A percentile compares a stretch with the other conserved stretches of the same genome.
Evolutionary conservation across 1,284 basidiomycete species (phyloP).

Genomic region (Cryptococcus maquisensis): DNA sequence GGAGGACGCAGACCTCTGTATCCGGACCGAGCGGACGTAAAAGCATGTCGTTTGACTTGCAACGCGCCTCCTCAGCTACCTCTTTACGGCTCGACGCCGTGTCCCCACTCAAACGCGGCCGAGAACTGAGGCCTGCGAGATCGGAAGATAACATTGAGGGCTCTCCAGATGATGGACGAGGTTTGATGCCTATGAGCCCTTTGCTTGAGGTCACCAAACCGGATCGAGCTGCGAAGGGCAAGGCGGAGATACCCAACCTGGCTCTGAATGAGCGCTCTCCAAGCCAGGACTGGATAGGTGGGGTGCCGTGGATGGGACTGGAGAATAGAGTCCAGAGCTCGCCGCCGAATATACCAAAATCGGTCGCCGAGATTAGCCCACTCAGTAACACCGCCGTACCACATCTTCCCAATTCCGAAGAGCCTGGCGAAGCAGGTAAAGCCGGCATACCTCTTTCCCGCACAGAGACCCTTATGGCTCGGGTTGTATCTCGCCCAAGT

Average conservation of each 20-base stretch:
- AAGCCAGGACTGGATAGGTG: neutral
- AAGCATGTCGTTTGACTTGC: conserved; percentile 22
- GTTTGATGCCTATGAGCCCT: conserved; percentile 3
- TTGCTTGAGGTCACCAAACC: conserved; percentile 2
- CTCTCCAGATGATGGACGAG: neutral
- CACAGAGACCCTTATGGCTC: neutral
- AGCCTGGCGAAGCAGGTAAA: no score
- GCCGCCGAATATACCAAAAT: no score
- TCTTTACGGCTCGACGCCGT: neutral
- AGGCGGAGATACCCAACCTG: neutral
- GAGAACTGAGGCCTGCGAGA: neutral
- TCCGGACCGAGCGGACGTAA: conserved; percentile 15
- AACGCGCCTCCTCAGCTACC: neutral
- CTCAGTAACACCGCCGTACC: no score
- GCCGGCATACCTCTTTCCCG: neutral
- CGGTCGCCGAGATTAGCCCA: no score
- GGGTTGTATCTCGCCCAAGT: neutral
- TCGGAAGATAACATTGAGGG: neutral
- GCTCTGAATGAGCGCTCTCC: neutral
- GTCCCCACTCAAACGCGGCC: conserved; percentile 2
- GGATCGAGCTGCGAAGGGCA: neutral
- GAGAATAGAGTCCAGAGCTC: neutral
- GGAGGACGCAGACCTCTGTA: neutral
- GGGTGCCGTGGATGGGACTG: neutral
- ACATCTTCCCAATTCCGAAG: no score